A percentile compares a stretch with the other conserved stretches of the same genome.
Conservation (phyloP, 352 stramenopile species). For the Phytophthora colocasiae region DNA sequence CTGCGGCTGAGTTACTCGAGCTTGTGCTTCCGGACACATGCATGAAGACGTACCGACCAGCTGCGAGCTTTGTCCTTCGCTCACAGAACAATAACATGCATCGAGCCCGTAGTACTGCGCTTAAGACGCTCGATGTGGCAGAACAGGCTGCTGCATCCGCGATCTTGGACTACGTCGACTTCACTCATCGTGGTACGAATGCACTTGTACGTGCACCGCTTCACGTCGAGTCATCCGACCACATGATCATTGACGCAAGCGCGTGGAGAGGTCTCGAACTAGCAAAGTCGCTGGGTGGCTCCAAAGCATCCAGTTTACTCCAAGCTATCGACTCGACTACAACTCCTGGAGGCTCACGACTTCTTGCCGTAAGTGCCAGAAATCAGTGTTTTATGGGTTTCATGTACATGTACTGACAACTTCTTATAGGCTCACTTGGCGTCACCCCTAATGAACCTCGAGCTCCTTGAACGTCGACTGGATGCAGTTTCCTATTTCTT, state of each 20-base stretch:
- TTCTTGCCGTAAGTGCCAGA: conserved; percentile 57
- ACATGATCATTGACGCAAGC: conserved; percentile 85
- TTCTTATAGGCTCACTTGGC: conserved; percentile 62
- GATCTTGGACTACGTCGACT: conserved; percentile 74
- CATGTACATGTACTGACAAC: not conserved
- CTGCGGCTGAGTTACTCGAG: conserved; percentile 42
- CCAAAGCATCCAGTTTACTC: conserved; percentile 69
- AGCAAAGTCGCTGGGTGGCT: conserved; percentile 62
- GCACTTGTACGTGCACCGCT: conserved; percentile 49
- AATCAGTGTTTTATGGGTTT: no score
- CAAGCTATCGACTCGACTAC: conserved; percentile 72
- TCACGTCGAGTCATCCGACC: conserved; percentile 69
- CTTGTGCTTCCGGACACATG: conserved; percentile 52
- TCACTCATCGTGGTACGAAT: conserved; percentile 55
- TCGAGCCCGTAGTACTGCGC: conserved; percentile 3
- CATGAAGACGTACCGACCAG: conserved; percentile 70
- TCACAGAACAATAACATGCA: not conserved
- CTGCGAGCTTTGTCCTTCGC: conserved; percentile 26
- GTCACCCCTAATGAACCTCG: conserved; percentile 67
- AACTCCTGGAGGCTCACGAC: conserved; percentile 66
- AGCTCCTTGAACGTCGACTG: conserved; percentile 53
- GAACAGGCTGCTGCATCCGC: conserved; percentile 56
- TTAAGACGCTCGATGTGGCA: conserved; percentile 25
- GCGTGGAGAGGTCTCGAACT: conserved; percentile 78
- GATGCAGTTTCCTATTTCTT: conserved; percentile 67